Base-by-base conservation (phyloP, 257 asterid genomes). In the Paulownia fortunei region DNA sequence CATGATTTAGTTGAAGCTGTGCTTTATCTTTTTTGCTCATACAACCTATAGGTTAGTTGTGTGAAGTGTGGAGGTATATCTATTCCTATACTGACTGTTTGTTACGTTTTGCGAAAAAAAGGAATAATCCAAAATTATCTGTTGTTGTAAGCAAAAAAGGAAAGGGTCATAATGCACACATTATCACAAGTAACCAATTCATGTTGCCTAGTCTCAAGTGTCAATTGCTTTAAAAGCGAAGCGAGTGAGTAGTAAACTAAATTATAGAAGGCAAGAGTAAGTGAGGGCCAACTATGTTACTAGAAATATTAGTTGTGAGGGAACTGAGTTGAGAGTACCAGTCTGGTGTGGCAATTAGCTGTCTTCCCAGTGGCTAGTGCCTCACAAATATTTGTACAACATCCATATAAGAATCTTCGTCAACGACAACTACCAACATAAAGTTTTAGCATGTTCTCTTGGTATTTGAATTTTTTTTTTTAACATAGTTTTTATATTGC, bases 341-440 rank as follows among this genome's bases (percentile, higher is more conserved):
- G 49, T 42, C 79, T 26, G 23, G 26, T 24, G 61, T 21, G 44
- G 56, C 74, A 65, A 4, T 24, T 44, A 46, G 16, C 72, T 77
- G 44, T 69, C 16, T n/a, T 13, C 54, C 5, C 32, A 0, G 58
- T 18, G 76, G 11, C 34, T 0, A 18, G 32, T 19, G 55, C 39
- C 32, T 72, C 13, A 19, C 54, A 55, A 34, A 23, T 56, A 51
- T 54, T 8, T 21, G 64, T 10, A 27, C 11, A 36, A 72, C 23
- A 6, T 74, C 6, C 44, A 13, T 13, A 18, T 13, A 13, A 65
- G 21, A 63, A 34, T 10, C 64, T 4, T 62, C n/a, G 54, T 19
- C 6, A 9, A 59, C 26, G 41, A 5, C 8, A 34, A 42, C 49
- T 60, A 12, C 65, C 27, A 36, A 18, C 59, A 7, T 36, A 30